Base-by-base conservation (phyloP, 768 basidiomycete species). In the Crepidotus variabilis region DNA sequence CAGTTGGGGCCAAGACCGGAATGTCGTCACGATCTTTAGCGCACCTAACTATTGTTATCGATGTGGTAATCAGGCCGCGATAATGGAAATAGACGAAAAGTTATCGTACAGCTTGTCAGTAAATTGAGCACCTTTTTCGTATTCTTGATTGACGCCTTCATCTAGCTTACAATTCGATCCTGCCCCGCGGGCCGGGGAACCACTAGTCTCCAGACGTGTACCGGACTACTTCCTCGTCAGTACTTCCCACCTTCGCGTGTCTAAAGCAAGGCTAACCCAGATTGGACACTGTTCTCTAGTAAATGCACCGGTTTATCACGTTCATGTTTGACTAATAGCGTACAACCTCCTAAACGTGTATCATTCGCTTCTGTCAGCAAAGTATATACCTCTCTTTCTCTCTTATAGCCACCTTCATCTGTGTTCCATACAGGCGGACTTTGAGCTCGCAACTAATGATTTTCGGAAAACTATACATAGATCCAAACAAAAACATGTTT, bases 1-100 rank as follows among this genome's bases (percentile, higher is more conserved):
- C 72, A 97, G 94, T 70, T 98, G 96, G 96, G 94, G 94, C 57
- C 96, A 98, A 75, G 96, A 98, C 76, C 85, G 94, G 73, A 98
- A 98, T 71, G 96, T 99, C 21, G 96, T 99, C 62, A 99, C 96
- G 45, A 98, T 99, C 69, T 99, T 98, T 80, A 98, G 95, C 61
- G 97, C 97, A 63, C 97, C 97, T 45, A 99, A 99, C 76, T 99
- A 98, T 74, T 99, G 96, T 76, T 99, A 99, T 79, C 83, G 97
- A 71, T 99, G 97, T 71, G 97, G 97, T 53, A 99, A 99, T 72
- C 97, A 98, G 69, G 97, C 97, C 54, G 97, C 97, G 50, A 99
- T 99, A 72, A 96, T 99, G 87, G 97, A 99, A 74, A 97, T 99
- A 72, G 97, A 99, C 75, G 92, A 94, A 85, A 94, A 94, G 82